These are phyloP conservation scores for Hyphopichia homilentoma DNA, from an alignment of 805 yeast genomes.

Conservation along the genomic window DNA sequence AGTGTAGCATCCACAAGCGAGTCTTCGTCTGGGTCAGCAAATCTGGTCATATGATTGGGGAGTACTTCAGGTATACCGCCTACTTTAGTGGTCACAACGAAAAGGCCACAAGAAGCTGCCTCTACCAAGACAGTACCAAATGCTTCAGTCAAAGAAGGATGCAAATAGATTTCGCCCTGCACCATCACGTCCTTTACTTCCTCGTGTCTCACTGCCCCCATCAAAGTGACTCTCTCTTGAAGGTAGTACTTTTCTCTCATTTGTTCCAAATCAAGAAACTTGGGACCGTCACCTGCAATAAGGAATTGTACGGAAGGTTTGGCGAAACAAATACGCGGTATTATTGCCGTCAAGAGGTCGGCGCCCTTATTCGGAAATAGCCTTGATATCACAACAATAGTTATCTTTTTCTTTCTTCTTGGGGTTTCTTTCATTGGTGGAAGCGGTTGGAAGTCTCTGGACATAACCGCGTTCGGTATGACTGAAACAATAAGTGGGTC, in stretches of 20 bases:
- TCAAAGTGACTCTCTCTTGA: slow-evolving; percentile 80
- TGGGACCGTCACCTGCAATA: slow-evolving; percentile 97
- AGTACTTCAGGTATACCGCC: slow-evolving; percentile 98
- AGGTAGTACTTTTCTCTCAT: slow-evolving; percentile 84
- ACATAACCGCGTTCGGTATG: slow-evolving; percentile 93
- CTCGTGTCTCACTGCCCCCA: slow-evolving; percentile 90
- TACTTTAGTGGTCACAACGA: slow-evolving; percentile 91
- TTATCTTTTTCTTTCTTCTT: slow-evolving; percentile 36
- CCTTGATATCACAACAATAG: slow-evolving; percentile 87
- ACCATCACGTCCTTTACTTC: slow-evolving; percentile 91
- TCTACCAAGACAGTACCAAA: slow-evolving; percentile 97
- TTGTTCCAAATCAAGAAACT: slow-evolving; percentile 88
- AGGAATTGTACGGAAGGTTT: slow-evolving; percentile 68
- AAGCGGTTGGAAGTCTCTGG: slow-evolving; percentile 76
- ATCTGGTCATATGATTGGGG: slow-evolving; percentile 89
- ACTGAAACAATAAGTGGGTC: slow-evolving; percentile 80
- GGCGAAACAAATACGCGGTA: slow-evolving; percentile 73
- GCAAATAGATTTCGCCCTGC: slow-evolving; percentile 88
- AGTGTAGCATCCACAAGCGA: slow-evolving; percentile 70
- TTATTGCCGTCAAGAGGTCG: slow-evolving; percentile 76
- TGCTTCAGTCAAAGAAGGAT: slow-evolving; percentile 93
- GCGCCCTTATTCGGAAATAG: slow-evolving; percentile 96
- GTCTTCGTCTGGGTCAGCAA: slow-evolving; percentile 84
- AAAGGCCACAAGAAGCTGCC: slow-evolving; percentile 93
- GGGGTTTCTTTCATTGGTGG: slow-evolving; percentile 25